Percentiles rank a stretch among this genome's conserved stretches.
These are phyloP conservation scores for Mortierella sp. DNA, from an alignment of 371 early-diverging fungal species.

Conservation along the genomic window DNA sequence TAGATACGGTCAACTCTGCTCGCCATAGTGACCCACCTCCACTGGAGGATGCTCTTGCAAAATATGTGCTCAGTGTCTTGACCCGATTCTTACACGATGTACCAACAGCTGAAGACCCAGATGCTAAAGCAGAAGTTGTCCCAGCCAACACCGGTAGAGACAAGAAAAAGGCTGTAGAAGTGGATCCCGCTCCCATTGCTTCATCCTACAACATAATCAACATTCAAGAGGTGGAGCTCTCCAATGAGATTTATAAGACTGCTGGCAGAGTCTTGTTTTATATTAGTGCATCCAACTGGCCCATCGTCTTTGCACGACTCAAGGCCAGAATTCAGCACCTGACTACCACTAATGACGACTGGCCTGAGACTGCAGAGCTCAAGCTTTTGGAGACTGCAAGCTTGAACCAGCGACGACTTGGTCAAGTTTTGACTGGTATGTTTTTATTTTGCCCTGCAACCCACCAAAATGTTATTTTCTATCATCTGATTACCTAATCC, in stretches of 20 bases:
- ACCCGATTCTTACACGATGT: conserved; percentile 73
- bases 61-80: conserved; percentile 72
- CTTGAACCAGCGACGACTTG: conserved; percentile 76
- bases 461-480: too few relatives aligned
- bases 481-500: too few relatives aligned
- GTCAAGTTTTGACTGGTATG: conserved; percentile 75
- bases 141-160: conserved; percentile 33
- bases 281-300: conserved; percentile 88
- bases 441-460: conserved; percentile 9
- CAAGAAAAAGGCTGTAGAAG: conserved; percentile 30
- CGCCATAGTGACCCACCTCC: conserved; percentile 80
- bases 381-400: conserved; percentile 83
- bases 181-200: conserved; percentile 25
- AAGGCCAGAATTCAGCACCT: conserved; percentile 69
- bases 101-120: conserved; percentile 54
- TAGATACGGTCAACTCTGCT: conserved; percentile 33
- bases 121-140: conserved; percentile 51
- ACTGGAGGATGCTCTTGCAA: conserved; percentile 78
- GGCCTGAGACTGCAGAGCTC: conserved; percentile 82
- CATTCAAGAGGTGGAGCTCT: conserved; percentile 58
- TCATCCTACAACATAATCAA: conserved; percentile 18
- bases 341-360: conserved; percentile 72
- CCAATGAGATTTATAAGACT: conserved; percentile 73
- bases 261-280: conserved; percentile 84
- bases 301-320: conserved; percentile 76